phyloP scores from a whole-genome alignment of 768 basidiomycete species.

The Hebeloma cylindrosporum region DNA sequence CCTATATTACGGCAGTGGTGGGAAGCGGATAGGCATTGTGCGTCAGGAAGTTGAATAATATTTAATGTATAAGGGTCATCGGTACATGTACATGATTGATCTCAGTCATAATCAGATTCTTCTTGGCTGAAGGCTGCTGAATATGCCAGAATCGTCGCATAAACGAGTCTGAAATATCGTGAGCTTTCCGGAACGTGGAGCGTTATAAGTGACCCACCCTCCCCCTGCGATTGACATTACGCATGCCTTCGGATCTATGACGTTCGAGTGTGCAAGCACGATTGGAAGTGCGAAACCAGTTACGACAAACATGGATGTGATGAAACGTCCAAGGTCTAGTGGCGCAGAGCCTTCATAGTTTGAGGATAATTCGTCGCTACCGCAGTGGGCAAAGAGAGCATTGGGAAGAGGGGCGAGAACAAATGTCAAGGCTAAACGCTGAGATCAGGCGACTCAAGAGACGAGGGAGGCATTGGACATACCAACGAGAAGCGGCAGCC shows the following conservation, averaged over 20 bases:
- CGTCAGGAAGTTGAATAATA: too few relatives aligned
- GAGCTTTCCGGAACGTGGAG: slow-evolving; percentile 3
- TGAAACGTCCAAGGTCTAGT: slow-evolving; percentile 91
- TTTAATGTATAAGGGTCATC: too few relatives aligned
- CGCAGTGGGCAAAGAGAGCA: slow-evolving; percentile 90
- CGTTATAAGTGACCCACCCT: slow-evolving; percentile 50
- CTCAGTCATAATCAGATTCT: slow-evolving; percentile 81
- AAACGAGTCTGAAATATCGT: slow-evolving; percentile 59
- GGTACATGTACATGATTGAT: slow-evolving; percentile 21
- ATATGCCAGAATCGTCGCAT: slow-evolving; percentile 89
- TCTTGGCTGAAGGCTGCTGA: slow-evolving; percentile 81
- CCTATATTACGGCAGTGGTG: slow-evolving; percentile 39
- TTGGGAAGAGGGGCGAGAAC: slow-evolving; percentile 96
- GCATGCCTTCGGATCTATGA: slow-evolving; percentile 83
- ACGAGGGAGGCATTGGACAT: slow-evolving; percentile 28
- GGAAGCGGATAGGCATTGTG: too few relatives aligned
- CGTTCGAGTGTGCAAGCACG: slow-evolving; percentile 86
- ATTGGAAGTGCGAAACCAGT: slow-evolving; percentile 93
- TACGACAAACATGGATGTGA: slow-evolving; percentile 87
- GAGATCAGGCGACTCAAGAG: slow-evolving; percentile 2
- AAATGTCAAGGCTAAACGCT: slow-evolving; percentile 79
- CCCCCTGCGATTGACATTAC: slow-evolving; percentile 96
- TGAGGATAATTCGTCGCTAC: slow-evolving; percentile 81
- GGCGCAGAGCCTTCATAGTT: slow-evolving; percentile 71
- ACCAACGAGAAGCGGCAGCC: slow-evolving; percentile 97